Base-by-base conservation (phyloP, 768 basidiomycete genomes). In the Podaxis carcinomalis region DNA sequence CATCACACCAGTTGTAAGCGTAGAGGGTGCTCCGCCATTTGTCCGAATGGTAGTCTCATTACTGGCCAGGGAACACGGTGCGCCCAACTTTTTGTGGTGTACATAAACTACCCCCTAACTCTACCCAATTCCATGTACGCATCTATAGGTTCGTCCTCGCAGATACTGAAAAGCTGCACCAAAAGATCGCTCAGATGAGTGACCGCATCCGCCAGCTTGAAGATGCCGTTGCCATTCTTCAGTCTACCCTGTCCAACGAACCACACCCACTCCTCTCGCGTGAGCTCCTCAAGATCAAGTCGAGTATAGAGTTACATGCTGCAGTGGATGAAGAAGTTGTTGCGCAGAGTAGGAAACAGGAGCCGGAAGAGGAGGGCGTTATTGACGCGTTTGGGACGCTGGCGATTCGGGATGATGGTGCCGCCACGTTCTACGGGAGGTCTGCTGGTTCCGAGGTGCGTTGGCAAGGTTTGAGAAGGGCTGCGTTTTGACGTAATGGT, bases 21-120 rank as follows among this genome's bases (percentile, higher is more conserved):
- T 44, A 77, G 89, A 65, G 89, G 89, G 28, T 91, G 89, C 67
- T 83, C 86, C 4, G 85, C 86, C 10, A 91, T 92, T 57, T 92
- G 90, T 72, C 89, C 88, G 2, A 90, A 90, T 66, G 89, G 88
- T 32, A 88, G 86, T 68, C 78, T 91, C 40, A 83, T 87, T 13
- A 90, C 89, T 1, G 89, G 89, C 4, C 87, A 91, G 68, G 89
- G 89, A 19, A 91, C 89, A 42, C 80, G 89, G 88, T 88, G 66
- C 60, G 81, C 46, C 39, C 32, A 32, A 9, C 32, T 32, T 9
- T 32, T 32, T 32, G 1, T 32, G 28, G 28, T 32, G 32, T 1
- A 32, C 7, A 32, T 32, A 32, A 32, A 32, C 32, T 32, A 32
- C 32, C 32, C 32, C 32, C 32, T 32, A 2, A 32, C 32, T 32